phyloP scores from a whole-genome alignment of 805 yeast species.

The Ogataea methylovora region DNA sequence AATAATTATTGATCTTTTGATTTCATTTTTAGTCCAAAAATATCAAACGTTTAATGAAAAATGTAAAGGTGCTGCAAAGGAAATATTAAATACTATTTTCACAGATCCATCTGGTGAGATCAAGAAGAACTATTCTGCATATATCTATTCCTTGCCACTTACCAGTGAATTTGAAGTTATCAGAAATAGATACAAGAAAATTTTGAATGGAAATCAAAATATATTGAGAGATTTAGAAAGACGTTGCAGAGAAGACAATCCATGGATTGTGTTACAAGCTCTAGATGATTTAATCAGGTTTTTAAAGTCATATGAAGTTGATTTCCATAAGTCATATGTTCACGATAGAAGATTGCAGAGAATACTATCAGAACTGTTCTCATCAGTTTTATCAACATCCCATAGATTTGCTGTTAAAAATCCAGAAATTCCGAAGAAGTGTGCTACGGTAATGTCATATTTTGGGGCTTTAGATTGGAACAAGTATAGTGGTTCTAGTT shows the following conservation, averaged over 20 bases:
- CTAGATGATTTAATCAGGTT: slow-evolving; percentile 54
- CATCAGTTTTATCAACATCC: slow-evolving; percentile 48
- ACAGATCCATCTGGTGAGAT: slow-evolving; percentile 26
- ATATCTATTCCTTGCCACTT: slow-evolving; percentile 46
- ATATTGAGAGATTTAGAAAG: slow-evolving; percentile 45
- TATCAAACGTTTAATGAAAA: slow-evolving; percentile 46
- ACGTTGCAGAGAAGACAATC: slow-evolving; percentile 55
- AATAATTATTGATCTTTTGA: slow-evolving; percentile 63
- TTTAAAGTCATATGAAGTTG: slow-evolving; percentile 41
- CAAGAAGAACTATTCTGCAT: slow-evolving; percentile 37
- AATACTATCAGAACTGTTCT: slow-evolving; percentile 37
- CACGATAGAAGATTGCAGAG: slow-evolving; percentile 23
- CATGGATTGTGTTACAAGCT: slow-evolving; percentile 66
- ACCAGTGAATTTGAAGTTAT: slow-evolving; percentile 26
- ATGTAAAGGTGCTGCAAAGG: slow-evolving; percentile 43
- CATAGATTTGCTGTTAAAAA: slow-evolving; percentile 44
- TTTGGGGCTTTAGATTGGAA: slow-evolving; percentile 73
- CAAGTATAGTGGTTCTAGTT: slow-evolving; percentile 37
- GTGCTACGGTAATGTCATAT: slow-evolving; percentile 65
- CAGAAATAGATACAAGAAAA: slow-evolving; percentile 11
- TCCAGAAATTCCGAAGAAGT: slow-evolving; percentile 43
- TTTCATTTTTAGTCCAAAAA: slow-evolving; percentile 65
- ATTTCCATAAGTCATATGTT: slow-evolving; percentile 39
- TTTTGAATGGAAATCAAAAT: slow-evolving; percentile 1
- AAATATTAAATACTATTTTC: slow-evolving; percentile 34